phyloP scores from a whole-genome alignment of 192 early-diverging fungal species.

The Chytriomyces sp. region DNA sequence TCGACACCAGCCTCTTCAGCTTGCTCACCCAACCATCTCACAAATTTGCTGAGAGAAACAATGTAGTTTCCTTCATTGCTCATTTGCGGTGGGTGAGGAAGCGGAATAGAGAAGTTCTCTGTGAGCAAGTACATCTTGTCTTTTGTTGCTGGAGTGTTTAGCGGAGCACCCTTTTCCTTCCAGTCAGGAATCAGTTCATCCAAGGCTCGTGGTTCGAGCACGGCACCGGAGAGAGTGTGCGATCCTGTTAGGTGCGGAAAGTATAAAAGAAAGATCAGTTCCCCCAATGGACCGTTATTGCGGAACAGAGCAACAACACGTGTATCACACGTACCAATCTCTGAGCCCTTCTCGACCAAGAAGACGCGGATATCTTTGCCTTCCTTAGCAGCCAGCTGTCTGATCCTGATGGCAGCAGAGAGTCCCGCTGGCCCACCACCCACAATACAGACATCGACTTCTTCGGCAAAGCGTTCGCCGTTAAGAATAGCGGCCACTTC shows the following conservation, averaged over 20 bases:
- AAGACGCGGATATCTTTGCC: conserved; percentile 88
- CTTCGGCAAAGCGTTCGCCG: conserved; percentile 67
- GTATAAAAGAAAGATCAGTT: background rate
- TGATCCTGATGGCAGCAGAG: conserved; percentile 91
- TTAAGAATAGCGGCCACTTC: conserved; percentile 48
- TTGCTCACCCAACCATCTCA: conserved; percentile 94
- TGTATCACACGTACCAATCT: conserved; percentile 69
- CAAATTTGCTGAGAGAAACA: conserved; percentile 90
- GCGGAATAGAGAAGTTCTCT: conserved; percentile 72
- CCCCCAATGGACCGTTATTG: background rate
- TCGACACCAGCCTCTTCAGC: conserved; percentile 97
- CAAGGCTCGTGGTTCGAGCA: conserved; percentile 88
- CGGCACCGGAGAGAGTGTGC: conserved; percentile 94
- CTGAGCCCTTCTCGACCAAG: conserved; percentile 91
- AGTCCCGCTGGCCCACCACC: conserved; percentile 94
- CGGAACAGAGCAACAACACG: background rate
- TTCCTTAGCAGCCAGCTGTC: conserved; percentile 83
- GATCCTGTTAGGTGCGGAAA: conserved; percentile 59
- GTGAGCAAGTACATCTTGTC: conserved; percentile 91
- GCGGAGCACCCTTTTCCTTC: conserved; percentile 93
- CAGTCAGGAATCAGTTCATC: conserved; percentile 97
- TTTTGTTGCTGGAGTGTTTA: conserved; percentile 80
- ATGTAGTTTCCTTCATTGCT: conserved; percentile 98
- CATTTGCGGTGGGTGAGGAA: conserved; percentile 93
- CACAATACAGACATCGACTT: conserved; percentile 95